phyloP scores from a whole-genome alignment of 208 protist genomes.

The Lotmaria passim region DNA sequence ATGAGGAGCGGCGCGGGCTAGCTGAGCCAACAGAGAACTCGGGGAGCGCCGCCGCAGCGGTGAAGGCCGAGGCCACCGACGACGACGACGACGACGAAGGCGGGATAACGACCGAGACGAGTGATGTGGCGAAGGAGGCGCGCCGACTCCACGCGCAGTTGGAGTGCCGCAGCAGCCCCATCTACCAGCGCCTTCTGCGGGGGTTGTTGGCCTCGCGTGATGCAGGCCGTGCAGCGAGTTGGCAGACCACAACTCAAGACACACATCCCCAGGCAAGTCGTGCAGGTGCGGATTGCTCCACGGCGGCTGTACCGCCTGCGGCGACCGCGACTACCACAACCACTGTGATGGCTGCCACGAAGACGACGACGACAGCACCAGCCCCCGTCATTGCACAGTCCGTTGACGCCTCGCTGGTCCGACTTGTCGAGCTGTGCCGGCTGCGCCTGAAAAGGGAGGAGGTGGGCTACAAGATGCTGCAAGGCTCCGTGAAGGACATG shows the following conservation, averaged over 20 bases:
- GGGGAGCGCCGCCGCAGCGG: neutral
- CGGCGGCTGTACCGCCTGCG: no score
- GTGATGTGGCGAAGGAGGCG: neutral
- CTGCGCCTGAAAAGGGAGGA: conserved; percentile 38
- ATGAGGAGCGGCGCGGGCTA: neutral
- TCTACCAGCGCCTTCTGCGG: conserved; percentile 17
- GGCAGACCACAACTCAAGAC: no score
- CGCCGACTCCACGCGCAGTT: conserved; percentile 10
- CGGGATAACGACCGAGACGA: neutral
- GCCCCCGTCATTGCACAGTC: no score
- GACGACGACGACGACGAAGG: neutral
- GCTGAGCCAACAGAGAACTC: neutral
- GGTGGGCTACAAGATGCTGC: conserved; percentile 28
- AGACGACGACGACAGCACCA: no score
- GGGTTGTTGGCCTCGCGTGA: neutral
- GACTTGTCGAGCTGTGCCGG: conserved; percentile 31
- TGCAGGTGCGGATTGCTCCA: no score
- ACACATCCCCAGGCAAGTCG: no score
- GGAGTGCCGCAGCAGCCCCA: conserved; percentile 25
- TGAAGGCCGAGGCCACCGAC: neutral
- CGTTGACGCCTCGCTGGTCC: conserved; percentile 21
- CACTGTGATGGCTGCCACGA: neutral
- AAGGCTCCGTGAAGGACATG: conserved; percentile 35
- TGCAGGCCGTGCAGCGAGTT: neutral
- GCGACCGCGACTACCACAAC: neutral